Evolutionary conservation across 2,329 filamentous ascomycete genomes (phyloP).

Genomic region (Paramyrothecium roridum): DNA sequence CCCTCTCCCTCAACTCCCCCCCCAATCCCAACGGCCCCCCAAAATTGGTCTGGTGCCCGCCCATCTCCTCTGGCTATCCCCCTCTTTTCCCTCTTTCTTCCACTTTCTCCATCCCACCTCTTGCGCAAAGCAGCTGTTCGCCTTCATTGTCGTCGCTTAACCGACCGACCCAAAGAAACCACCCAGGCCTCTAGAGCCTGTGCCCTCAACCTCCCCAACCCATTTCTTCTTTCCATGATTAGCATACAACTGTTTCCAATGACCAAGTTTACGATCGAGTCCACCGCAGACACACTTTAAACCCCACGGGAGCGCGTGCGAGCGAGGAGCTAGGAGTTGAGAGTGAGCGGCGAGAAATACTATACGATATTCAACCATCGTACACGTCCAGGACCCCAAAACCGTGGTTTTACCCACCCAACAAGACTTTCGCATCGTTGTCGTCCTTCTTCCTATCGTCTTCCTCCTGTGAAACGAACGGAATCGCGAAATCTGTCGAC

Average conservation of each 20-base stretch:
- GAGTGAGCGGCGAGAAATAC: slow-evolving; percentile 22
- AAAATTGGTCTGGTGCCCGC: slow-evolving; percentile 10
- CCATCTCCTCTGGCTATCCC: slow-evolving; percentile 20
- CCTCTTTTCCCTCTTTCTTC: slow-evolving; percentile 24
- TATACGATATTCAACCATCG: slow-evolving; percentile 60
- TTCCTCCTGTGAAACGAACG: slow-evolving; percentile 10
- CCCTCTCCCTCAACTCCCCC: slow-evolving; percentile 16
- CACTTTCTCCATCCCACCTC: slow-evolving; percentile 17
- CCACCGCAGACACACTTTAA: slow-evolving; percentile 66
- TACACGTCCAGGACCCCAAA: slow-evolving; percentile 20
- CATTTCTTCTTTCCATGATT: slow-evolving; percentile 39
- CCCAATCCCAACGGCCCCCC: slow-evolving; percentile 10
- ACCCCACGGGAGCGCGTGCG: slow-evolving; percentile 64
- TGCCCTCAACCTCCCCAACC: slow-evolving; percentile 13
- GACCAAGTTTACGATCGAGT: slow-evolving; percentile 48
- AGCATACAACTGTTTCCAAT: slow-evolving; percentile 44
- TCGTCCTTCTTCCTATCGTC: slow-evolving; percentile 17
- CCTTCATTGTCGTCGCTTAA: slow-evolving; percentile 20
- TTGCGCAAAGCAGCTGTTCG: slow-evolving; percentile 19
- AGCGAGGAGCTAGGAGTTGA: slow-evolving; percentile 48
- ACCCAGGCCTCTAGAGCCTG: slow-evolving; percentile 20
- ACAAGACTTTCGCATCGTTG: slow-evolving; percentile 16
- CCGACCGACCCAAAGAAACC: slow-evolving; percentile 1
- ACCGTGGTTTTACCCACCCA: slow-evolving; percentile 10
- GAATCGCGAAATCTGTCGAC: slow-evolving; percentile 33